Base-by-base conservation (phyloP, 352 stramenopile species). In the Globisporangium megalacanthum region DNA sequence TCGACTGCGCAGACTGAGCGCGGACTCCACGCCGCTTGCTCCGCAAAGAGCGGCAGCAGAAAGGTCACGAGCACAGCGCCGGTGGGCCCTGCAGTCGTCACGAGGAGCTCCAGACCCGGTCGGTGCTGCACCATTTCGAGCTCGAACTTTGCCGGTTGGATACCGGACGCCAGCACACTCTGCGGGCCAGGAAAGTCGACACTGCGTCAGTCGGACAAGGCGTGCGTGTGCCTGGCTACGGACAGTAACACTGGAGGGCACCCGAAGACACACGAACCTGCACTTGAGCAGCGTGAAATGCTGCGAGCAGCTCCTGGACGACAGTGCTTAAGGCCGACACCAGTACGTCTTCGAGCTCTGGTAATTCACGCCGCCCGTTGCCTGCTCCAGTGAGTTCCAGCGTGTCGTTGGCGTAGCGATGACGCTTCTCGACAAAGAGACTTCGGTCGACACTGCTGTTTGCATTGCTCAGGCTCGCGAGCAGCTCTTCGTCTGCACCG, bases 91-190 rank as follows among this genome's bases (percentile, higher is more conserved):
- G 22, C 44, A 0, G 31, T 52, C 8, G 68, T 14, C 35, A 75
- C 56, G 29, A 77, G 50, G 4, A 78, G 35, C 8, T 83, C 73
- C 15, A 83, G 54, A 3, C 41, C 62, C 19, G 52, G 19, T 52
- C 65, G 46, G 44, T 75, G 69, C 48, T 80, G 73, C 39, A 83
- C 29, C 47, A 83, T 55, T 49, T 83, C 69, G 49, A 67, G 66
- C 58, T 83, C 73, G 22, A 83, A 78, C n/a, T 61, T 72, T 10
- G 64, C 60, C 19, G 61, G 69, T 22, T 63, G 57, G 1, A 49
- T 52, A 4, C 36, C 45, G 9, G 42, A 55, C 29, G 56, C 54
- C 5, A 55, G 49, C 39, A 62, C 10, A 36, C 22, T 22, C 56
- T 62, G 33, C 17, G 13, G 10, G 19, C 48, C 9, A 49, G 37